phyloP scores from a whole-genome alignment of 1,284 basidiomycete species.

The Earliella scabrosa region DNA sequence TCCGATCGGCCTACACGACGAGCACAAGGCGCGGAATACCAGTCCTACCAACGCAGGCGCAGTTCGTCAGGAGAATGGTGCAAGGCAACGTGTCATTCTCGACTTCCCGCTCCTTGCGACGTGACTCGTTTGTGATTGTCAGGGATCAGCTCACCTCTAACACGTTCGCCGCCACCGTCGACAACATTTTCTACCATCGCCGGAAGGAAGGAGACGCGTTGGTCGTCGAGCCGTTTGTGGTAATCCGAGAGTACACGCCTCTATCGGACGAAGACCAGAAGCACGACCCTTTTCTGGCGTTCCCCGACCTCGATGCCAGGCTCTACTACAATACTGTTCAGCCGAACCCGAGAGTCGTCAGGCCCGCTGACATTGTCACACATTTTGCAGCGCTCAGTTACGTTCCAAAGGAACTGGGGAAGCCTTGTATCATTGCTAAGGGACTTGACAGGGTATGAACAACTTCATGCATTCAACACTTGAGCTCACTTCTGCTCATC shows the following conservation, averaged over 20 bases:
- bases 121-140: background rate
- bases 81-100: background rate
- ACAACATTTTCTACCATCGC: background rate
- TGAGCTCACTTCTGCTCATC: no score
- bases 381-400: conserved; percentile 11
- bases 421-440: no score
- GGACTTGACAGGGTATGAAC: no score
- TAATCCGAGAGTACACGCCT: background rate
- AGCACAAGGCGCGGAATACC: background rate
- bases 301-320: background rate
- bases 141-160: background rate
- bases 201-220: background rate
- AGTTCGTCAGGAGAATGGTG: background rate
- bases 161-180: background rate
- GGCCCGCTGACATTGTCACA: background rate
- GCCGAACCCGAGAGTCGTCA: background rate
- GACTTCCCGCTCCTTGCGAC: background rate
- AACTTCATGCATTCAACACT: no score
- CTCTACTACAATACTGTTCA: conserved; percentile 4
- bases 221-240: conserved; percentile 4
- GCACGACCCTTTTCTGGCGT: conserved; percentile 3
- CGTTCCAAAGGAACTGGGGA: conserved; percentile 1
- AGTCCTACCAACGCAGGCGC: background rate
- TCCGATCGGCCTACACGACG: background rate
- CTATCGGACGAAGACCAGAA: background rate